Evolutionary conservation across 1,139 yeast genomes (phyloP), one percentile per base, ranked within the genome.

Genomic region (Eremothecium cymbalariae): DNA sequence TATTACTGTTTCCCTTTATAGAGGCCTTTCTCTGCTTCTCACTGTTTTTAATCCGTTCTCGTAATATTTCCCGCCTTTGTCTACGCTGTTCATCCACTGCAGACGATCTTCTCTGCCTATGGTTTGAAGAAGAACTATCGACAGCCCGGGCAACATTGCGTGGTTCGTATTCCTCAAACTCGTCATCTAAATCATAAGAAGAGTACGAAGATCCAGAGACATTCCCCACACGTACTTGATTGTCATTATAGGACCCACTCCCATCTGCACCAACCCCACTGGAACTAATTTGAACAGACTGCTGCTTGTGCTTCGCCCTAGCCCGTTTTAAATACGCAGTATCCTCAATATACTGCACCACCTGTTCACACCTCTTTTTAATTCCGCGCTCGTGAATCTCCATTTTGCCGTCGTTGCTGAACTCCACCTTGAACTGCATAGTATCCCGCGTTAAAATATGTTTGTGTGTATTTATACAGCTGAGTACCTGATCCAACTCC

Each of bases 371-470:
- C 37, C 56, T 55, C 43, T 54, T 56, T 36, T 47, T 45, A 19
- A 57, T 55, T 13, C 59, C 57, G 25, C 60, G 51, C 40, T 57
- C 60, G 35, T 57, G 62, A 11, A 54, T 46, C 36, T 55, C 60
- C 59, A 55, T 55, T 39, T 57, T 57, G 9, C 60, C 60, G 37
- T 57, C 62, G 31, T 48, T 54, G 14, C 59, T 53, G 36, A 54
- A 47, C 14, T 44, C 46, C 22, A 57, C 51, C 21, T 50, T 50
- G 35, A 45, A 57, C 20, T 50, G 43, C 31, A 46, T 36, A 14
- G 53, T 51, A 25, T 55, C 58, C 19, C 53, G 47, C 13, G 51
- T 42, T 30, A 55, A 37, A 31, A 56, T 49, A 32, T 48, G 53
- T 33, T 48, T 51, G 34, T 57, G 60, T 5, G 56, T 49, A 13